Percentiles rank a stretch among this genome's conserved stretches.
These are phyloP conservation scores for Kokia cookei DNA, from an alignment of 441 rosid genomes.

Conservation along the genomic window DNA sequence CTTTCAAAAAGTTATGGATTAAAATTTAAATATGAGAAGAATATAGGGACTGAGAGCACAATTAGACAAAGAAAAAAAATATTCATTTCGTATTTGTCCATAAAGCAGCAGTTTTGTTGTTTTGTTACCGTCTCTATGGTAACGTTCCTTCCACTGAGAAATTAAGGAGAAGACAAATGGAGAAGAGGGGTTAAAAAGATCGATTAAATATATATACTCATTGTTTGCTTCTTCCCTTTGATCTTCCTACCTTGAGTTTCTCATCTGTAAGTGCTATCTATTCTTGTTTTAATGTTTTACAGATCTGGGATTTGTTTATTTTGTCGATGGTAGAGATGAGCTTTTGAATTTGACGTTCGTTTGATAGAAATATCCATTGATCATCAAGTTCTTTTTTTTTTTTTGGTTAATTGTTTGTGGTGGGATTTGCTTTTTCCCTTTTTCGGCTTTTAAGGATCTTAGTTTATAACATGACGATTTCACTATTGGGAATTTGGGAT, in stretches of 20 bases:
- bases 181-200: not conserved
- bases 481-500: not conserved
- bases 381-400: not conserved
- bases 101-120: not conserved
- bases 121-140: not conserved
- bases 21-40: too few species aligned
- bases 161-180: conserved; percentile 7
- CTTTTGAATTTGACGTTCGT: not conserved
- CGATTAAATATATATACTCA: not conserved
- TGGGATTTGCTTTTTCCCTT: not conserved
- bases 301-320: not conserved
- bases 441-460: not conserved
- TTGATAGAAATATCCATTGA: not conserved
- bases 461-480: not conserved
- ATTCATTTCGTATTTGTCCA: too few species aligned
- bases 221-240: not conserved
- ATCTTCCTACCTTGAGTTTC: not conserved
- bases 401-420: not conserved
- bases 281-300: not conserved
- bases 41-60: too few species aligned
- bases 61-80: too few species aligned
- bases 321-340: not conserved
- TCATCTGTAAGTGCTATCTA: conserved; percentile 5
- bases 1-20: too few species aligned
- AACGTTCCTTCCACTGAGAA: not conserved